A percentile compares a stretch with the other conserved stretches of the same genome.
Evolutionary conservation across 345 rosid species (phyloP).

Genomic region (Stellera chamaejasme): DNA sequence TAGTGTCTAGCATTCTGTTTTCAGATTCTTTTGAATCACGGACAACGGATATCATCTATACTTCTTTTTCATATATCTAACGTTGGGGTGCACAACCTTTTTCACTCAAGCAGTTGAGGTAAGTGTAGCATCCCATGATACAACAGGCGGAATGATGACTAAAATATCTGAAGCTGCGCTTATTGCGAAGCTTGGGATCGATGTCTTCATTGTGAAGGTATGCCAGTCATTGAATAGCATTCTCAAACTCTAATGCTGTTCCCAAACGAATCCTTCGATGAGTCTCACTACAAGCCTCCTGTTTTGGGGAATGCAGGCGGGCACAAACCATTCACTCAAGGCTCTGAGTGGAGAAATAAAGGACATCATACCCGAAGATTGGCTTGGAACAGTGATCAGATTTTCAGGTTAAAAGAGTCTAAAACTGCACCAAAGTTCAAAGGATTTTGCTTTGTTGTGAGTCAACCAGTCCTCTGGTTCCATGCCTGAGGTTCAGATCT

Average conservation of each 20-base stretch:
- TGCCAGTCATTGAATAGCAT: neutral
- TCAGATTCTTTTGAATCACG: no score
- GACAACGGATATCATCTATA: neutral
- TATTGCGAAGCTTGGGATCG: constrained; percentile 83
- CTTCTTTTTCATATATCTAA: neutral
- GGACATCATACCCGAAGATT: constrained; percentile 45
- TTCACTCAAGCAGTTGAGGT: constrained; percentile 46
- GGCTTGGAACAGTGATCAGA: constrained; percentile 65
- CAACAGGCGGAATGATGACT: constrained; percentile 91
- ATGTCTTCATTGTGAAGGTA: constrained; percentile 89
- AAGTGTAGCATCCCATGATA: constrained; percentile 82
- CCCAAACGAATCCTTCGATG: neutral
- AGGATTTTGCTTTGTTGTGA: constrained; percentile 6
- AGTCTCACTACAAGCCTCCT: no score
- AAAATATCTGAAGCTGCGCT: constrained; percentile 87
- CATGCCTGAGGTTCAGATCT: no score
- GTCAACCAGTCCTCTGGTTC: neutral
- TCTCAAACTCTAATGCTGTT: neutral
- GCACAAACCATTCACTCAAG: constrained; percentile 58
- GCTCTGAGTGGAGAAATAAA: constrained; percentile 60
- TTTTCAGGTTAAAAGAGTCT: constrained; percentile 5
- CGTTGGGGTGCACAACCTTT: neutral
- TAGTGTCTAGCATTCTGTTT: neutral
- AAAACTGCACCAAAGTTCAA: constrained; percentile 18
- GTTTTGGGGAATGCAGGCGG: constrained; percentile 37